Conservation (phyloP, 495 filamentous ascomycete species). For the Neurospora terricola region DNA sequence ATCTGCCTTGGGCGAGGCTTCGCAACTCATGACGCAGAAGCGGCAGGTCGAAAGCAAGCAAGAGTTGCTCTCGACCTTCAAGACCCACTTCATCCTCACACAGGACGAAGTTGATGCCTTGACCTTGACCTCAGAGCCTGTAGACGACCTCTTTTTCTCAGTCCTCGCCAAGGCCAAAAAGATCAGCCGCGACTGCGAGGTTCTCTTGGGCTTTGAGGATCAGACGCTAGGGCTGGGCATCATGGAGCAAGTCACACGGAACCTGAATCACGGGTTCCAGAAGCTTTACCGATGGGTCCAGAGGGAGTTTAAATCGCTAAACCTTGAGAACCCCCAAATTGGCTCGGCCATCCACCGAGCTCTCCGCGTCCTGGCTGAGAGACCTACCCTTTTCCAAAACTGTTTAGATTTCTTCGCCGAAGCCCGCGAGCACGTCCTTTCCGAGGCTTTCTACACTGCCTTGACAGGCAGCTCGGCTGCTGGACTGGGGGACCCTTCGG, state of each 20-base stretch:
- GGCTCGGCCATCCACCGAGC: slow-evolving; percentile 76
- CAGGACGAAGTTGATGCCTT: slow-evolving; percentile 65
- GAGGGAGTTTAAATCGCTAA: slow-evolving; percentile 81
- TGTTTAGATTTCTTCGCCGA: slow-evolving; percentile 93
- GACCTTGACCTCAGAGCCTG: slow-evolving; percentile 65
- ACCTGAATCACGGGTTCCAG: slow-evolving; percentile 86
- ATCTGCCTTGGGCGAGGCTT: slow-evolving; percentile 70
- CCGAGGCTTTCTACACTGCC: slow-evolving; percentile 84
- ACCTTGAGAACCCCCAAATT: slow-evolving; percentile 91
- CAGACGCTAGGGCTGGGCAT: slow-evolving; percentile 79
- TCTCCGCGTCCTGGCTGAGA: slow-evolving; percentile 78
- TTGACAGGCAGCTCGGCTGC: slow-evolving; percentile 58
- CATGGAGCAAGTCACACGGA: slow-evolving; percentile 78
- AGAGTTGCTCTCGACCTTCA: slow-evolving; percentile 71
- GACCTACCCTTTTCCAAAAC: slow-evolving; percentile 82
- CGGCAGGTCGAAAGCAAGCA: slow-evolving; percentile 78
- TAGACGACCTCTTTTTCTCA: slow-evolving; percentile 79
- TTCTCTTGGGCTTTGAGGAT: slow-evolving; percentile 81
- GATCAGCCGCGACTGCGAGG: slow-evolving; percentile 78
- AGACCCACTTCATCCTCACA: slow-evolving; percentile 71
- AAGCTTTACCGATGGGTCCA: slow-evolving; percentile 94
- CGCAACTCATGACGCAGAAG: slow-evolving; percentile 62
- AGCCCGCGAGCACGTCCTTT: slow-evolving; percentile 75
- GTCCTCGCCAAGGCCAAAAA: slow-evolving; percentile 73
- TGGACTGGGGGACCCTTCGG: slow-evolving; percentile 36